phyloP scores from a whole-genome alignment of 441 rosid genomes.

The Caryocar brasiliense region DNA sequence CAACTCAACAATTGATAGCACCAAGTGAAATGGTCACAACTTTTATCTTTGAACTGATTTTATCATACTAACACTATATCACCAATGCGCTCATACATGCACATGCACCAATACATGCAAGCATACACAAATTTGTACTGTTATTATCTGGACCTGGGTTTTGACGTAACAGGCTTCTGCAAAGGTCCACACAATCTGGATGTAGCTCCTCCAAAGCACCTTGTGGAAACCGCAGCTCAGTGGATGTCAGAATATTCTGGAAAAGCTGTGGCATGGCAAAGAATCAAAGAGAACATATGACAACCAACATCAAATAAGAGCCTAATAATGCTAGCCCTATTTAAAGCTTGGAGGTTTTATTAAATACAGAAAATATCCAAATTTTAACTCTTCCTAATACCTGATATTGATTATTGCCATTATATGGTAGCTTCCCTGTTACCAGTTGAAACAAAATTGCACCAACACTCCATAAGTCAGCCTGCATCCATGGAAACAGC shows the following conservation, averaged over 20 bases:
- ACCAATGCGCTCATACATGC: no score
- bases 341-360: background rate
- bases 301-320: conserved; percentile 6
- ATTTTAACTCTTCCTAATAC: conserved; percentile 17
- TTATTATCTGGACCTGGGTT: conserved; percentile 46
- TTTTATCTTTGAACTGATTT: background rate
- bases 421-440: conserved; percentile 78
- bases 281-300: conserved; percentile 1
- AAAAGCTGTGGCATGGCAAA: conserved; percentile 52
- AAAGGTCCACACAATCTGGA: conserved; percentile 70
- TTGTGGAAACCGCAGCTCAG: conserved; percentile 64
- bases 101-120: background rate
- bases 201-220: conserved; percentile 44
- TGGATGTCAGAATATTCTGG: conserved; percentile 57
- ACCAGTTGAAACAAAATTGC: conserved; percentile 77
- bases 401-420: conserved; percentile 64
- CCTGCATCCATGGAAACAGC: conserved; percentile 32
- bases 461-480: conserved; percentile 96
- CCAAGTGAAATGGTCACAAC: background rate
- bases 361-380: conserved; percentile 1
- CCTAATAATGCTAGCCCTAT: background rate
- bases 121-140: background rate
- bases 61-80: background rate
- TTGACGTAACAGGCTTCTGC: conserved; percentile 59
- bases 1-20: conserved; percentile 4